Evolutionary conservation across 306 rosid species (phyloP), one percentile per base, ranked within the genome.

Genomic region (Pterocarpus santalinus): DNA sequence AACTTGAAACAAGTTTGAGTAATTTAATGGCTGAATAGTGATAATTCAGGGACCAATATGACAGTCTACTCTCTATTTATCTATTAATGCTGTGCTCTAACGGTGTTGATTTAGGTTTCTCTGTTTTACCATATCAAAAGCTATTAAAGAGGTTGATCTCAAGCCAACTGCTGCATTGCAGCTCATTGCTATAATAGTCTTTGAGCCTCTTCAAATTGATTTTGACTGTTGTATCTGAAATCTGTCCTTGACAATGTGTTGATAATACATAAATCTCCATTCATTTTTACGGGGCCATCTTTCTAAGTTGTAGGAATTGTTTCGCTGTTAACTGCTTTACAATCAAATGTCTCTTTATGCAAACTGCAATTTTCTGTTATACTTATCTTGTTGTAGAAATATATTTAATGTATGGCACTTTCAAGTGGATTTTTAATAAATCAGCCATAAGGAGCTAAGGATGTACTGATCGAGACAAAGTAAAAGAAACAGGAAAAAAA

Each of bases 341-440:
- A 65, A 11, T 52, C 51, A 12, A 36, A 15, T 10, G 58, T 35
- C 12, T 41, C 17, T 57, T 67, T 56, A 36, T 15, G 38, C n/a
- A 77, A 65, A 67, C 67, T 53, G 81, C 57, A 12, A 39, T 30
- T 67, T 66, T 66, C 57, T 66, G 53, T 66, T 28, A 51, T 77
- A 65, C 65, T n/a, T 5, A 22, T 22, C 28, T 22, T 7, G 69
- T 32, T 49, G 33, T 10, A 69, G 22, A 61, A 51, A 52, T 67
- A 60, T 43, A 58, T 58, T 75, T 28, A 0, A 39, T 22, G 28
- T 22, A 38, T 5, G 3, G 3, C 49, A 44, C 10, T 44, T 44
- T 2, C 9, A 7, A 7, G 53, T 47, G 53, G 52, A 13, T 69
- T 51, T 60, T 61, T 49, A 47, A 30, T 49, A 51, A 36, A 22